Evolutionary conservation across 176 grass and related monocot species (phyloP), one percentile per base, ranked within the genome.

Genomic region (Ensete ventricosum): DNA sequence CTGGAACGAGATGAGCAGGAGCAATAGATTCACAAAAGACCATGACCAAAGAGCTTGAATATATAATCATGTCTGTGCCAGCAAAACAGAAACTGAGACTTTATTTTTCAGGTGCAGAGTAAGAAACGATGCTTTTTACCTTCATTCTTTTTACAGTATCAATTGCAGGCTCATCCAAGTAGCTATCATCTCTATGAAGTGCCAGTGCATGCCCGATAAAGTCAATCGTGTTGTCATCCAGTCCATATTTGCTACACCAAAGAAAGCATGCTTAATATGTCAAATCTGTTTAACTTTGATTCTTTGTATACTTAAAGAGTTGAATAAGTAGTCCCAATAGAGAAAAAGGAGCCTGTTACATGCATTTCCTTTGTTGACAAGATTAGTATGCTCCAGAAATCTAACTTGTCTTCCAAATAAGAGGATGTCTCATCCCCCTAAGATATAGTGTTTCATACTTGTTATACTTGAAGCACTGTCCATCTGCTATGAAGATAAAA

Each of bases 191-290:
- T 34, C 81, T 83, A 20, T 99, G 96, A 88, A 95, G 96, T 51
- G 96, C 96, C 69, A 99, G 72, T 21, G 96, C 90, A 86, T 99
- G 96, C 17, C 96, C 96, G 50, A 99, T 99, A 76, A 95, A 99
- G 57, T 99, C 96, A 20, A 95, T 81, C 0, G 96, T 99, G 64
- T 87, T 92, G 74, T 94, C 91, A 51, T 99, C 96, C 70, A 99
- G 76, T 57, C 96, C 96, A 76, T 99, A 99, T 85, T 99, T 99
- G 8, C 96, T 99, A 84, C 21, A 85, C 69, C 53, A 54, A 86
- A 9, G 73, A 24, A 29, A 19, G 3, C 22, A 43, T 6, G 4
- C 34, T 43, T 43, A 43, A 43, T 43, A 43, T 43, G 34, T 43
- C 29, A 43, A 43, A 43, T 43, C 34, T 43, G 5, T 43, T 43